Base-by-base conservation (phyloP, 2,329 filamentous ascomycete genomes). In the Aureobasidium sp. region DNA sequence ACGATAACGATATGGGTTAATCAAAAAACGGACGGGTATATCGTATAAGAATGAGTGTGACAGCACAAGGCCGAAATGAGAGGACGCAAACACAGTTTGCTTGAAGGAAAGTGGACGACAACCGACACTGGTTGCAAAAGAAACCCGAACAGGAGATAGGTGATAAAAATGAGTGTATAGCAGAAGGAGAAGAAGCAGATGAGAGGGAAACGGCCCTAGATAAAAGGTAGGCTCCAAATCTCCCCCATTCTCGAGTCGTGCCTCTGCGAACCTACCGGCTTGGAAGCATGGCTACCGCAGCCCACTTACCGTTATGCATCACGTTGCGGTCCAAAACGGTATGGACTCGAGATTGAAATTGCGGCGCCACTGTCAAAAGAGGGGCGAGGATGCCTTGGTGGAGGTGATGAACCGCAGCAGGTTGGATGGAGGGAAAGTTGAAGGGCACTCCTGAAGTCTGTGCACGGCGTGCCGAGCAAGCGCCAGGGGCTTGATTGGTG, bases 41-140 rank as follows among this genome's bases (percentile, higher is more conserved):
- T 37, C 48, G 50, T 39, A 37, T 40, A 68, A 63, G 70, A 75
- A 69, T 69, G 74, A 74, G 70, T 67, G 67, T 52, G 7, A 70
- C 70, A 72, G 71, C 71, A 65, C 65, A 66, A 69, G 73, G 73
- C 73, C 70, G 68, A 56, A 83, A 81, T 62, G 81, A 83, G 73
- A 74, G 81, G 78, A 83, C 80, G 79, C 80, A 82, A 79, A 80
- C 78, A 59, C 60, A 22, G 45, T 60, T 50, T 57, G 60, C 62
- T 61, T 58, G 42, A 49, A 60, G 56, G 54, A 45, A 47, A 63
- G 56, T 22, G 62, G 49, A 52, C 31, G 14, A 50, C 52, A 60
- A 53, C 61, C 45, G 47, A n/a, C 27, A 52, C n/a, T 19, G 61
- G 53, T n/a, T 56, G 53, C 47, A 22, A 40, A 22, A 19, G 22